A percentile compares a stretch with the other conserved stretches of the same genome.
Evolutionary conservation across 2,329 filamentous ascomycete genomes (phyloP).

Genomic region (Grosmannia clavigera): DNA sequence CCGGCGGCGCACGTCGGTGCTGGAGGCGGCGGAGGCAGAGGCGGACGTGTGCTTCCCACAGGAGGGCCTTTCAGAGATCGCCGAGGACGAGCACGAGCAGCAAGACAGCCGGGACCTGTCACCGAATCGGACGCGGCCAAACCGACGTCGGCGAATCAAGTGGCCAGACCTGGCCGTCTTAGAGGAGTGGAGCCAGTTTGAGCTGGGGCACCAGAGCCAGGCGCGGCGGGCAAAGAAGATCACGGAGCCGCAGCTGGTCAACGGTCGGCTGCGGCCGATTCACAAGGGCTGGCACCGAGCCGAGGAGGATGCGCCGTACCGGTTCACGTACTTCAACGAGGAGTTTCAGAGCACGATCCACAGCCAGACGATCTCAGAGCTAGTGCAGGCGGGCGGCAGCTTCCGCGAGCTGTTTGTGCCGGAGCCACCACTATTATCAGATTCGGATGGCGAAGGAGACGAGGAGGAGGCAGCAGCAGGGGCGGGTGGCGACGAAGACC

Average conservation of each 20-base stretch:
- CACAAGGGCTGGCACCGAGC: conserved; percentile 73
- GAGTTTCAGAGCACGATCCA: conserved; percentile 94
- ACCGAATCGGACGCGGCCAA: conserved; percentile 13
- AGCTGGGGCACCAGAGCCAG: conserved; percentile 78
- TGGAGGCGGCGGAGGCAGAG: conserved; percentile 29
- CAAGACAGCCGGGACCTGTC: conserved; percentile 14
- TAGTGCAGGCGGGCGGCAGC: conserved; percentile 70
- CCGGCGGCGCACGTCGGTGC: neutral
- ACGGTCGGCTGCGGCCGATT: conserved; percentile 73
- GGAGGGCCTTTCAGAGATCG: conserved; percentile 66
- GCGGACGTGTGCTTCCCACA: conserved; percentile 90
- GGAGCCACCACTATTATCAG: conserved; percentile 63
- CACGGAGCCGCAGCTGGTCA: conserved; percentile 84
- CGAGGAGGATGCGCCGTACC: conserved; percentile 81
- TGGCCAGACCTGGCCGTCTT: conserved; percentile 81
- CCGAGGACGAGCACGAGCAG: conserved; percentile 55
- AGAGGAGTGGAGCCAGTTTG: conserved; percentile 80
- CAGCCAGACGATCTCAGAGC: conserved; percentile 85
- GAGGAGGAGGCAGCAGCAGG: neutral
- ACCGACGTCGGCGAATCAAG: conserved; percentile 48
- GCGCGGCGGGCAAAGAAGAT: conserved; percentile 81
- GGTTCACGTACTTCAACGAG: conserved; percentile 98
- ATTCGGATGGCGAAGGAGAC: conserved; percentile 56
- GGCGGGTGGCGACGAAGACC: neutral
- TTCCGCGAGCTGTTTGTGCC: conserved; percentile 88